Percentiles rank a stretch among this genome's conserved stretches.
Conservation (phyloP, 805 yeast genomes). For the Pichia cephalocereana region DNA sequence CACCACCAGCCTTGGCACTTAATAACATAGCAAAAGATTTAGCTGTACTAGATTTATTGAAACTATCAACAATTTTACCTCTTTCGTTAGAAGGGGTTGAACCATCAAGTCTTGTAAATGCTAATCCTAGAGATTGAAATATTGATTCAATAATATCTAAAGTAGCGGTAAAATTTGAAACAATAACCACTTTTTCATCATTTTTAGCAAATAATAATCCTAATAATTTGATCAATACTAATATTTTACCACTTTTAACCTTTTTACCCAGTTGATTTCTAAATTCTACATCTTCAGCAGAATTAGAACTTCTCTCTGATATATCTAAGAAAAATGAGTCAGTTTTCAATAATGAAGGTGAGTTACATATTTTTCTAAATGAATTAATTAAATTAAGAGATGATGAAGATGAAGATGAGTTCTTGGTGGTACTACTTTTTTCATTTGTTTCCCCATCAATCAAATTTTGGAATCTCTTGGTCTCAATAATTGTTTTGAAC, state of each 20-base stretch:
- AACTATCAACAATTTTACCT: conserved; percentile 54
- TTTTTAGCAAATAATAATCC: conserved; percentile 32
- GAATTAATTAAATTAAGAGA: conserved; percentile 63
- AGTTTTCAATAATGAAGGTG: conserved; percentile 52
- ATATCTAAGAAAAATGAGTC: conserved; percentile 37
- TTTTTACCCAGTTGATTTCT: conserved; percentile 24
- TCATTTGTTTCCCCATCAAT: conserved; percentile 8
- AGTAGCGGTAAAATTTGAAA: conserved; percentile 84
- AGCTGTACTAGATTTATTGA: conserved; percentile 41
- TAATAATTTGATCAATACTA: conserved; percentile 42
- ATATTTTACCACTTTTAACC: conserved; percentile 53
- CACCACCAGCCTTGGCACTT: conserved; percentile 90
- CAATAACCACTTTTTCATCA: conserved; percentile 72
- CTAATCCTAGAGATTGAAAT: conserved; percentile 37
- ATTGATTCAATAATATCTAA: conserved; percentile 63
- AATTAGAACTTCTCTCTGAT: conserved; percentile 12
- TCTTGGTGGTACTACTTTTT: too few species aligned
- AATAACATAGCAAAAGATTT: conserved; percentile 57
- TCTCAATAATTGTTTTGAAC: conserved; percentile 40
- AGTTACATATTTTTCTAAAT: conserved; percentile 75
- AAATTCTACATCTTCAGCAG: conserved; percentile 15
- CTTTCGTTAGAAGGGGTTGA: conserved; percentile 62
- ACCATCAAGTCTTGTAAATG: conserved; percentile 72
- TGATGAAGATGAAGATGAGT: conserved; percentile 19
- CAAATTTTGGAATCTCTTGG: conserved; percentile 27